A percentile compares a stretch with the other conserved stretches of the same genome.
Evolutionary conservation across 2,329 filamentous ascomycete species (phyloP).

Genomic region (Elsinoe arachidis): DNA sequence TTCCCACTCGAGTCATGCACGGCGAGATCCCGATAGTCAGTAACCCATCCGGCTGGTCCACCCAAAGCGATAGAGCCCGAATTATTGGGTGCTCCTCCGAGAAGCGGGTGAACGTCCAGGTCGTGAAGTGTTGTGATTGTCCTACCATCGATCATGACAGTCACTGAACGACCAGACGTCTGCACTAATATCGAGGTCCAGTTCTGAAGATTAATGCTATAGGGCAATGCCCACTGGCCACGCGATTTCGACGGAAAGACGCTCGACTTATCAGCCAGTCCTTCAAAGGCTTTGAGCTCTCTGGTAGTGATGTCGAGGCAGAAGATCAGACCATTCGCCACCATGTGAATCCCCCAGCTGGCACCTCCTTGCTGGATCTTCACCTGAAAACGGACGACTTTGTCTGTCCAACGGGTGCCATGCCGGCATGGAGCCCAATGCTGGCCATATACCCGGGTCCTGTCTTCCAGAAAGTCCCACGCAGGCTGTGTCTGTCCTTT

Average conservation of each 20-base stretch:
- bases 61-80: background rate
- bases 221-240: background rate
- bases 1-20: background rate
- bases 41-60: background rate
- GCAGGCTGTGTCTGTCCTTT: background rate
- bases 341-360: background rate
- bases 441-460: background rate
- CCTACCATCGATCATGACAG: background rate
- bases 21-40: background rate
- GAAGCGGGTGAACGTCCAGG: background rate
- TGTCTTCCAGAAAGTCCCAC: background rate
- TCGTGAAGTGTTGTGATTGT: background rate
- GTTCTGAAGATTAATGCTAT: background rate
- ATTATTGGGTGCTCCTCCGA: background rate
- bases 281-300: background rate
- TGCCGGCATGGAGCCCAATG: background rate
- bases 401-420: background rate
- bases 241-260: background rate
- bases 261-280: background rate
- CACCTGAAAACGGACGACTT: background rate
- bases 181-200: background rate
- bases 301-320: background rate
- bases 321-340: background rate
- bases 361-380: background rate
- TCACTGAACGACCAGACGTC: background rate